Percentiles rank a stretch among this genome's conserved stretches.
Evolutionary conservation across 805 yeast genomes (phyloP).

Genomic region (Metschnikowia dekortorum): DNA sequence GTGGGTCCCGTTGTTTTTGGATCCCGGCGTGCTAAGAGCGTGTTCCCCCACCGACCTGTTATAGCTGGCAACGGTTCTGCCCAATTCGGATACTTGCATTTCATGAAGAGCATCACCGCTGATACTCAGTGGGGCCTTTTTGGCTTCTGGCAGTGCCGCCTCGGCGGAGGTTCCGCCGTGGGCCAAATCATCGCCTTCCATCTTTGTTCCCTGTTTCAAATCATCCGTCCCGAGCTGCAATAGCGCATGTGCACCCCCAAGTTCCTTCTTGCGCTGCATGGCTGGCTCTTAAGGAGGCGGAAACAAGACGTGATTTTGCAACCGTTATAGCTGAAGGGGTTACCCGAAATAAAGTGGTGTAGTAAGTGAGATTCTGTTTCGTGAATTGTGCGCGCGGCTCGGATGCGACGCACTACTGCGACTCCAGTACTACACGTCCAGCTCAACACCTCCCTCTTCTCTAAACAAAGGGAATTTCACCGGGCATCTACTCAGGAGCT

Average conservation of each 20-base stretch:
- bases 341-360: slow-evolving; percentile 15
- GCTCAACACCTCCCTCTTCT: neutral
- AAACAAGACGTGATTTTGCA: slow-evolving; percentile 11
- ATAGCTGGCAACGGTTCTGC: neutral
- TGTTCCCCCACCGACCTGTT: neutral
- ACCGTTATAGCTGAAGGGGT: slow-evolving; percentile 16
- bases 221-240: slow-evolving; percentile 36
- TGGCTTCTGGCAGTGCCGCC: neutral
- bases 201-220: neutral
- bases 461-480: too few species aligned
- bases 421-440: neutral
- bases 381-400: slow-evolving; percentile 1
- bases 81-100: slow-evolving; percentile 1
- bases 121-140: neutral
- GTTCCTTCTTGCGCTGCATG: slow-evolving; percentile 36
- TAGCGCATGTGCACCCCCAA: slow-evolving; percentile 46
- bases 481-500: neutral
- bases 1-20: slow-evolving; percentile 1
- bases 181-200: neutral
- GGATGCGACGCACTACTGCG: neutral
- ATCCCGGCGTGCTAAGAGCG: neutral
- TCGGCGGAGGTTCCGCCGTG: neutral
- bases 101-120: neutral
- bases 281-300: neutral
- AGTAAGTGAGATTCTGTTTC: neutral